Conservation (phyloP, 192 early-diverging fungal species). For the Podila epicladia region DNA sequence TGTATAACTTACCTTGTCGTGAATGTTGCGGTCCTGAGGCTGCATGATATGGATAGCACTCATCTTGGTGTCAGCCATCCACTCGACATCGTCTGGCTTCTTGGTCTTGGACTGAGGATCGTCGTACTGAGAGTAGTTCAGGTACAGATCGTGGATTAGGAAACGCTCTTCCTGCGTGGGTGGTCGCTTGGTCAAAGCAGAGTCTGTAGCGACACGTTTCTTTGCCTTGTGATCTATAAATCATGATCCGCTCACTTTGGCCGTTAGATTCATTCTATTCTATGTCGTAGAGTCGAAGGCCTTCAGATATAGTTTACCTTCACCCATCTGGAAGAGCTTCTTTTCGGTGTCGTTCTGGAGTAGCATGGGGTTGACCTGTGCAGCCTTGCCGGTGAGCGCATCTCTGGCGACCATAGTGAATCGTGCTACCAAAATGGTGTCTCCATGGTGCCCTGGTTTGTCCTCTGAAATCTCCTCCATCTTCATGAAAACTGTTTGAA, state of each 20-base stretch:
- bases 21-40: constrained; percentile 85
- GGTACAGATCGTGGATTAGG: constrained; percentile 80
- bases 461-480: constrained; percentile 60
- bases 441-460: constrained; percentile 14
- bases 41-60: constrained; percentile 69
- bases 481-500: constrained; percentile 63
- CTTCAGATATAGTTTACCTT: constrained; percentile 37
- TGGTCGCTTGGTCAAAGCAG: constrained; percentile 66
- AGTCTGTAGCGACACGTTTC: constrained; percentile 47
- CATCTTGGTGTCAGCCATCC: constrained; percentile 78
- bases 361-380: constrained; percentile 73
- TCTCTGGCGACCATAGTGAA: constrained; percentile 91
- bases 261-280: too few species aligned
- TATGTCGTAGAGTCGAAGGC: not conserved
- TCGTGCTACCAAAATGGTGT: constrained; percentile 80
- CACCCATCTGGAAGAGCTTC: constrained; percentile 72
- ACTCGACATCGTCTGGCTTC: constrained; percentile 60
- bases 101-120: constrained; percentile 28
- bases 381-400: constrained; percentile 70
- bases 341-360: constrained; percentile 79
- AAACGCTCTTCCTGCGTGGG: constrained; percentile 80
- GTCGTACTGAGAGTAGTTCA: constrained; percentile 70
- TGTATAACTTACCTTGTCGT: constrained; percentile 72
- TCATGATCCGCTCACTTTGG: not conserved
- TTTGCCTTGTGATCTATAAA: constrained; percentile 58